phyloP scores from a whole-genome alignment of 1,284 basidiomycete species.

The Tausonia pullulans region DNA sequence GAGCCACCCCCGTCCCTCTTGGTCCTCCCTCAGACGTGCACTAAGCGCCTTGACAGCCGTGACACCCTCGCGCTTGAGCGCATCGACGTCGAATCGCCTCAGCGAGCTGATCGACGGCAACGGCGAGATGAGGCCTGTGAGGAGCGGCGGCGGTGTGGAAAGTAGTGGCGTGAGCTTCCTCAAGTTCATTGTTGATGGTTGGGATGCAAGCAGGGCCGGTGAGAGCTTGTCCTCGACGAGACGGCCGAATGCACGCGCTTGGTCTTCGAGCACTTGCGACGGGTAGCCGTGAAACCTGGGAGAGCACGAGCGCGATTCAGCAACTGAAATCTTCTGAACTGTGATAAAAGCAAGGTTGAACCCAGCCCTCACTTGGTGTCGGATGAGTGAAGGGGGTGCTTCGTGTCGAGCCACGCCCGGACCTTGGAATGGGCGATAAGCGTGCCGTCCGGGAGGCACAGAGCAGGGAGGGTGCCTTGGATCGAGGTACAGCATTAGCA shows the following conservation, averaged over 20 bases:
- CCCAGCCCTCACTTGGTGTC: not conserved
- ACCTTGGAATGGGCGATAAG: conserved; percentile 5
- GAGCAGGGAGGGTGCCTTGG: conserved; percentile 5
- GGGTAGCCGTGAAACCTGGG: conserved; percentile 11
- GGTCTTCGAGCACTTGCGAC: not conserved
- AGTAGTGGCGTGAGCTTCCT: conserved; percentile 1
- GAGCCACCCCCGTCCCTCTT: conserved; percentile 5
- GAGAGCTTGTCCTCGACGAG: conserved; percentile 7
- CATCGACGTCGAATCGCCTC: conserved; percentile 8
- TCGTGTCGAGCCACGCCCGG: conserved; percentile 9
- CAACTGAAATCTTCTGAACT: not conserved
- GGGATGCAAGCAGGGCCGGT: conserved; percentile 8
- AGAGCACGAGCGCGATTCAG: not conserved
- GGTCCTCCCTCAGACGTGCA: conserved; percentile 3
- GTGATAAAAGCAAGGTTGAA: too few relatives aligned
- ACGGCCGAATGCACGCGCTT: conserved; percentile 14
- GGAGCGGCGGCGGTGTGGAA: conserved; percentile 6
- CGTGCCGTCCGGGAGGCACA: not conserved
- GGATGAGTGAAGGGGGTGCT: conserved; percentile 7
- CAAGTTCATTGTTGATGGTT: not conserved
- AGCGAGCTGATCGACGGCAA: not conserved
- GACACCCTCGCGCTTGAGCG: conserved; percentile 4
- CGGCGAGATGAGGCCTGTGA: conserved; percentile 8
- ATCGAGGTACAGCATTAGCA: not conserved
- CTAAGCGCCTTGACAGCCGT: conserved; percentile 9